Evolutionary conservation across 2,329 filamentous ascomycete genomes (phyloP).

Genomic region (Colletotrichum lini): DNA sequence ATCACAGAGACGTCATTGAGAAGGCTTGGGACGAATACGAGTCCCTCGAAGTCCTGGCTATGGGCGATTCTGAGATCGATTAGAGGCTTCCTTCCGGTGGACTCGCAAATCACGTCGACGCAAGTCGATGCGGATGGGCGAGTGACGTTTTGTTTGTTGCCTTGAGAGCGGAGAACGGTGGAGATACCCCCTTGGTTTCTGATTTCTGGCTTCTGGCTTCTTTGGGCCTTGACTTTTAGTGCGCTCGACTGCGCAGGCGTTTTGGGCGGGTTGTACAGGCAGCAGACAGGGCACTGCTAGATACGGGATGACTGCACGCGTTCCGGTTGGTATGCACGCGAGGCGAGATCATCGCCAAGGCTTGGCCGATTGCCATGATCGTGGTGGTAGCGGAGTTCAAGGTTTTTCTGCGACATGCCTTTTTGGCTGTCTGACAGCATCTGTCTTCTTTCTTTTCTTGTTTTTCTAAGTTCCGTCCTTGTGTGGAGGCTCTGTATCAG

Average conservation of each 20-base stretch:
- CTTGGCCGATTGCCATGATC: slow-evolving; percentile 1
- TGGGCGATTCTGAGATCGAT: slow-evolving; percentile 33
- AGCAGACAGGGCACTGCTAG: too few relatives aligned
- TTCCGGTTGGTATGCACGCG: not conserved
- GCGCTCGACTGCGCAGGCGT: slow-evolving; percentile 10
- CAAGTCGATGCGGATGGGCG: too few relatives aligned
- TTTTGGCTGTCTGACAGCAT: not conserved
- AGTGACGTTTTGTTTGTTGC: slow-evolving; percentile 10
- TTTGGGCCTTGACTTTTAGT: slow-evolving; percentile 10
- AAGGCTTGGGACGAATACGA: slow-evolving; percentile 58
- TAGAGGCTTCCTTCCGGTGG: not conserved
- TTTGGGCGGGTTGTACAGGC: not conserved
- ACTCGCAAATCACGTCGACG: not conserved
- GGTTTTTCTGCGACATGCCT: not conserved
- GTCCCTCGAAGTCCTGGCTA: slow-evolving; percentile 35
- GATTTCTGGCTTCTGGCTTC: slow-evolving; percentile 16
- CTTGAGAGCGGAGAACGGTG: slow-evolving; percentile 10
- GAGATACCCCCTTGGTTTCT: slow-evolving; percentile 33
- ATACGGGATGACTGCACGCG: not conserved
- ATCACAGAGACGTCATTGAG: slow-evolving; percentile 50
- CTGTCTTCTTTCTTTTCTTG: not conserved
- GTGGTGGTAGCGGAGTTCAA: not conserved
- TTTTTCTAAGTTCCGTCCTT: not conserved
- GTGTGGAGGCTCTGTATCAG: not conserved
- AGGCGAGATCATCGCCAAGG: not conserved